Percentiles rank a stretch among this genome's conserved stretches.
These are phyloP conservation scores for Astrothelium subdiscretum DNA, from an alignment of 495 filamentous ascomycete genomes.

Conservation along the genomic window DNA sequence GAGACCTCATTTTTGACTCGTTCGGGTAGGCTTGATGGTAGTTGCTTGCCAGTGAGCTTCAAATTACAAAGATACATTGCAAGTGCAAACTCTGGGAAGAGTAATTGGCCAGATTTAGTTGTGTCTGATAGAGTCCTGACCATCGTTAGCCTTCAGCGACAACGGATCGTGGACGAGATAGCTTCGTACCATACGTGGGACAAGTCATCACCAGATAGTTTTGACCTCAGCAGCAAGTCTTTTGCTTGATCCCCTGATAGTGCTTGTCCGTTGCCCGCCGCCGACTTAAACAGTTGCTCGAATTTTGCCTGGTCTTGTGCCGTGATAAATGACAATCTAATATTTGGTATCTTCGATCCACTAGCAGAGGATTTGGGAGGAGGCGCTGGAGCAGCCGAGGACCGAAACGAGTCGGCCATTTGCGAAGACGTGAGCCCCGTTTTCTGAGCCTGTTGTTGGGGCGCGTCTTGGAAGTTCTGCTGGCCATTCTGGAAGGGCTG, in stretches of 20 bases:
- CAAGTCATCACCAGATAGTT: conserved; percentile 67
- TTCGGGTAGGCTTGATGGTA: conserved; percentile 69
- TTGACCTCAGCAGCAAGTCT: conserved; percentile 78
- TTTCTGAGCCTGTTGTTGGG: conserved; percentile 32
- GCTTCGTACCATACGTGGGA: conserved; percentile 70
- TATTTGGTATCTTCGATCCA: conserved; percentile 74
- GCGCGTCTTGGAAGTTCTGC: conserved; percentile 34
- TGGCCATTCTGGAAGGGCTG: conserved; percentile 23
- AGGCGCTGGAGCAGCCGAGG: conserved; percentile 45
- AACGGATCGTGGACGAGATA: conserved; percentile 10
- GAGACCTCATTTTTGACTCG: conserved; percentile 91
- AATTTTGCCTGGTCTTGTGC: conserved; percentile 94
- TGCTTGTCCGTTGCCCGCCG: conserved; percentile 75
- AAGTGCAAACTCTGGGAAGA: conserved; percentile 95
- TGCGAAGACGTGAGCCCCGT: conserved; percentile 59
- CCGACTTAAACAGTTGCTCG: conserved; percentile 94
- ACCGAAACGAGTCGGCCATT: conserved; percentile 75
- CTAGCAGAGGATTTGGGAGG: conserved; percentile 33
- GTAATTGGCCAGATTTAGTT: conserved; percentile 87
- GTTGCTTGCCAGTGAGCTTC: conserved; percentile 70
- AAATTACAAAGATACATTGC: conserved; percentile 99
- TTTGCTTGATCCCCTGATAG: conserved; percentile 84
- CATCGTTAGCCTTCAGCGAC: neutral
- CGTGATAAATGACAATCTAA: conserved; percentile 89
- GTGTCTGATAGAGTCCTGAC: conserved; percentile 90